phyloP scores from a whole-genome alignment of 2,329 filamentous ascomycete genomes.

The Epichloe aotearoae region DNA sequence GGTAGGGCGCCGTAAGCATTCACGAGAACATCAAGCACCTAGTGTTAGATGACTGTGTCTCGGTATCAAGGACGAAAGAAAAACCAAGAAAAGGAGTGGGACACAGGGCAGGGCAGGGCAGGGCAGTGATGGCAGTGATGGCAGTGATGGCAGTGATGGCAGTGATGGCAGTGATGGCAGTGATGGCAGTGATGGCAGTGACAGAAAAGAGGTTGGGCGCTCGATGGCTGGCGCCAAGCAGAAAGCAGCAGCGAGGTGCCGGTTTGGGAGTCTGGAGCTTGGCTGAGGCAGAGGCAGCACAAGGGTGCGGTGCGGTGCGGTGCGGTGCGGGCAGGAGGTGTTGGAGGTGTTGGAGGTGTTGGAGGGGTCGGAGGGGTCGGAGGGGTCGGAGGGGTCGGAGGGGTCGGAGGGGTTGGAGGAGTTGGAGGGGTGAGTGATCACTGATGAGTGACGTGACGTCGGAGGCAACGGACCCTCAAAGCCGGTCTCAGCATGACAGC shows the following conservation, averaged over 20 bases:
- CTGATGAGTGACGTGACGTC: neutral
- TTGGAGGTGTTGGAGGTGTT: neutral
- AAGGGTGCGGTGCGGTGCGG: neutral
- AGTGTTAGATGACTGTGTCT: too few species aligned
- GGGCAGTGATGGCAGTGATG: neutral
- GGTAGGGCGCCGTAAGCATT: constrained; percentile 14
- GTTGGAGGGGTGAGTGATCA: too few species aligned
- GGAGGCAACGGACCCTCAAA: neutral
- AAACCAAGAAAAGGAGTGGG: neutral
- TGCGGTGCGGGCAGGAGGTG: neutral
- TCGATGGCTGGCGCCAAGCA: neutral
- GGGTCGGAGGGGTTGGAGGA: neutral
- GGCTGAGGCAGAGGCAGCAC: too few species aligned
- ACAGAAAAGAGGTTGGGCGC: neutral
- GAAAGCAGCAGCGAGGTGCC: too few species aligned
- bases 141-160: too few species aligned
- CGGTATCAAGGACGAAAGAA: too few species aligned
- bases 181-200: too few species aligned
- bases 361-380: neutral
- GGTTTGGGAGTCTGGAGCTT: too few species aligned
- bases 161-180: too few species aligned
- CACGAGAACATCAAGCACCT: constrained; percentile 5
- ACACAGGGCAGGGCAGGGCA: neutral
- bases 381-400: neutral
- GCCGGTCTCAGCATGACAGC: too few species aligned